Base-by-base conservation (phyloP, 768 basidiomycete species). In the Amanita exitialis region DNA sequence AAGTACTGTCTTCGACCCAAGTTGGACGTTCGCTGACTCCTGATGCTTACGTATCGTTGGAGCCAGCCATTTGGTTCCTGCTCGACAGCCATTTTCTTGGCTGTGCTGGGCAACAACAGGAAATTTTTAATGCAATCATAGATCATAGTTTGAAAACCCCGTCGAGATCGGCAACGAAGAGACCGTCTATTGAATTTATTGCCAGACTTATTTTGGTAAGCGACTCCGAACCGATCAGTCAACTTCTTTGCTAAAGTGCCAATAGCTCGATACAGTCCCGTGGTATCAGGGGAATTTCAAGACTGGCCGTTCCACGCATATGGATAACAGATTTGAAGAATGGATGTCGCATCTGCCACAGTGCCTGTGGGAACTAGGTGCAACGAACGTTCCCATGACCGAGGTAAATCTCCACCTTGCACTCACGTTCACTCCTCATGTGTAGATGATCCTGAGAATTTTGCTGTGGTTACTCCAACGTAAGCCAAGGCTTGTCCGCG, bases 271-370 rank as follows among this genome's bases (percentile, higher is more conserved):
- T 38, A 78, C 72, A 39, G 76, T 80, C 49, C 65, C 65, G 0
- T 70, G 72, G 41, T 84, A 82, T 58, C 57, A 51, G 3, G 83
- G 83, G 4, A 52, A 60, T 20, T 78, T 84, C 57, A 66, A 63
- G 12, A 55, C 73, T 18, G 66, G 64, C 30, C 52, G 57, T 7
- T 58, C 60, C 44, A 48, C 56, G 43, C 61, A 57, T 45, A 56
- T 64, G 50, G 54, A 61, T 56, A 52, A 57, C 28, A 70, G 65
- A 47, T 64, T 84, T 35, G 66, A 72, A 46, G 75, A 75, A 18
- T 96, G 93, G 91, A 56, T 91, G 15, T 63, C 75, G 23, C 80
- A 86, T 56, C 74, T 96, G 39, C 90, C 93, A 0, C 84, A 80
- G 64, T 74, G 75, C 5, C 69, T 97, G 3, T 97, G 94, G 94